Evolutionary conservation across 176 grass and related monocot genomes (phyloP).

Genomic region (Areca catechu): DNA sequence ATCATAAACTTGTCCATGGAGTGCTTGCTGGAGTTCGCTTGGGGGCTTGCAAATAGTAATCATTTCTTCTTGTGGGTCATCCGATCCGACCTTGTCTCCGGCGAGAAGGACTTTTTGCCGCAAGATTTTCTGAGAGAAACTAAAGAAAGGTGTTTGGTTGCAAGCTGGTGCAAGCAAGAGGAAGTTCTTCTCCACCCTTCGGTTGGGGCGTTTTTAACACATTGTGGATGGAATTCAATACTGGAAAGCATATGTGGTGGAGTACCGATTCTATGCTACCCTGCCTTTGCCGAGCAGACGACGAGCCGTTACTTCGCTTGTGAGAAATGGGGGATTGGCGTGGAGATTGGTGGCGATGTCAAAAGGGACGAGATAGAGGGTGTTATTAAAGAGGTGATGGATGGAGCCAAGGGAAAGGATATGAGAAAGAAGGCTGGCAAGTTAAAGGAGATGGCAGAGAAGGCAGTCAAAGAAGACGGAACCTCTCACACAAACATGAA

Average conservation of each 20-base stretch:
- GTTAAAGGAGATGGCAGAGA: too few species aligned
- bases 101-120: background rate
- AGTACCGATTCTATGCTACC: constrained; percentile 25
- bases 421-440: background rate
- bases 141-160: constrained; percentile 22
- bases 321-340: constrained; percentile 24
- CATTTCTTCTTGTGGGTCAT: too few species aligned
- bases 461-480: too few species aligned
- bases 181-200: constrained; percentile 28
- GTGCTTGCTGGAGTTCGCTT: too few species aligned
- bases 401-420: constrained; percentile 24
- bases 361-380: constrained; percentile 8
- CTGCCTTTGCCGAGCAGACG: constrained; percentile 28
- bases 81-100: constrained; percentile 7
- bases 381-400: constrained; percentile 31
- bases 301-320: constrained; percentile 28
- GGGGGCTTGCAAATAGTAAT: too few species aligned
- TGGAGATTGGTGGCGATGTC: constrained; percentile 12
- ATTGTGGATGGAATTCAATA: constrained; percentile 38
- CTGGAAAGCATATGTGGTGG: constrained; percentile 18
- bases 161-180: constrained; percentile 32
- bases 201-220: constrained; percentile 31
- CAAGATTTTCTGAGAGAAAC: constrained; percentile 6
- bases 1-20: too few species aligned
- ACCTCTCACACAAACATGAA: too few species aligned